Percentiles rank a stretch among this genome's conserved stretches.
Evolutionary conservation across 2,329 filamentous ascomycete genomes (phyloP).

Genomic region (Neonectria coccinea): DNA sequence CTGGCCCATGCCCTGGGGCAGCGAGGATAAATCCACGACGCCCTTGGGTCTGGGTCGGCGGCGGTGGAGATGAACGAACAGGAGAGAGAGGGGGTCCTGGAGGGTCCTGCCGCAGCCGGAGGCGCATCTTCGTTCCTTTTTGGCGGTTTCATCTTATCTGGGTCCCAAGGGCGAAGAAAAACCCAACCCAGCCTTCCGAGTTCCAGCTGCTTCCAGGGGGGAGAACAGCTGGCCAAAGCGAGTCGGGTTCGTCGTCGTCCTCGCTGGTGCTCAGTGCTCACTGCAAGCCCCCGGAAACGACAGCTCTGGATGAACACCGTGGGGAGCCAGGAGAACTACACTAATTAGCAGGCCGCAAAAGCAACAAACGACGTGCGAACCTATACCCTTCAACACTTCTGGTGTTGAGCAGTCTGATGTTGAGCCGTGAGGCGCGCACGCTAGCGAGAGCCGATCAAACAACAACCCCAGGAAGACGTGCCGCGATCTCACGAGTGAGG

Average conservation of each 20-base stretch:
- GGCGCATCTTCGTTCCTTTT: conserved; percentile 21
- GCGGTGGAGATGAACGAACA: conserved; percentile 19
- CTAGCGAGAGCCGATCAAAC: conserved; percentile 20
- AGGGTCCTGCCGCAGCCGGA: conserved; percentile 14
- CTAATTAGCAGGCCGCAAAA: conserved; percentile 26
- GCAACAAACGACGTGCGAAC: conserved; percentile 30
- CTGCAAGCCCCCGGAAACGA: conserved; percentile 16
- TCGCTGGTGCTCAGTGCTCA: not conserved
- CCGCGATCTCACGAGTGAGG: conserved; percentile 7
- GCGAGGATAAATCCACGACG: conserved; percentile 9
- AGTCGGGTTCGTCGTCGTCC: not conserved
- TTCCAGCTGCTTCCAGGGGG: conserved; percentile 16
- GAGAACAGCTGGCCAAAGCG: conserved; percentile 31
- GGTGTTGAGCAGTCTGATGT: not conserved
- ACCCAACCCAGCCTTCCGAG: conserved; percentile 12
- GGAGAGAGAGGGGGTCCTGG: conserved; percentile 8
- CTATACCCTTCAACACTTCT: not conserved
- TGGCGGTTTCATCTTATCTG: conserved; percentile 34
- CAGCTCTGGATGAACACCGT: conserved; percentile 24
- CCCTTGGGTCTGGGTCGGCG: not conserved
- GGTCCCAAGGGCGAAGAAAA: conserved; percentile 26
- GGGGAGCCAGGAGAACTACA: conserved; percentile 26
- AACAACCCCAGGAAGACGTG: conserved; percentile 22
- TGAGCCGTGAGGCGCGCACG: not conserved
- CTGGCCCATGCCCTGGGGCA: conserved; percentile 6